Base-by-base conservation (phyloP, 2,329 filamentous ascomycete species). In the Colletotrichum destructivum region DNA sequence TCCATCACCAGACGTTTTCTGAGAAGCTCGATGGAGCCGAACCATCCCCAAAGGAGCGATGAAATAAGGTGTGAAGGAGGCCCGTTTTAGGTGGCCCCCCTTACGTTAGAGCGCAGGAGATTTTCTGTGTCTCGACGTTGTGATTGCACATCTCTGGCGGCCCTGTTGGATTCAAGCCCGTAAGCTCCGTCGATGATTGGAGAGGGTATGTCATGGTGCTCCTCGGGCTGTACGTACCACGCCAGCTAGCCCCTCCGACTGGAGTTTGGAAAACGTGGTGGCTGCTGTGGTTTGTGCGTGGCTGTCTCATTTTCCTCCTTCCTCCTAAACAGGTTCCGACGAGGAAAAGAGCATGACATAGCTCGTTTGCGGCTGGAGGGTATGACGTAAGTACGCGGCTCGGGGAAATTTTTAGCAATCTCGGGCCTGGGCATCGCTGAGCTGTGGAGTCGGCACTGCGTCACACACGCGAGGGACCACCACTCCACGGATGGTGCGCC, bases 381-480 rank as follows among this genome's bases (percentile, higher is more conserved):
- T 59, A 71, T 71, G 69, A 71, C 69, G 69, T 69, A 71, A 65
- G 69, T 69, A 60, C 55, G 69, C 69, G 69, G 69, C 69, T 71
- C 69, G 59, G 59, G 42, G 54, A 31, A 31, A 65, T 68, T 42
- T 15, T 68, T 46, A 51, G 49, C 9, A 23, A 38, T 12, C n/a
- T 66, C 26, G n/a, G 23, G 42, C n/a, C n/a, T 38, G 44, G 35
- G 59, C 56, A 18, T 31, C 21, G 46, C 54, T 13, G 44, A 54
- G 51, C 64, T 54, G 69, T 63, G 69, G 69, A 69, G 69, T 42
- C 15, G 16, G 59, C 23, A 71, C n/a, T 71, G 69, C 65, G 69
- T 71, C 69, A 71, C 69, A 56, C 52, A 38, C 38, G 31, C 54
- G 21, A 44, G 18, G 31, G 46, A 47, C 40, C 15, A 15, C 42